Evolutionary conservation across 2,329 filamentous ascomycete genomes (phyloP), one percentile per base, ranked within the genome.

Genomic region (Xylaria sp.): DNA sequence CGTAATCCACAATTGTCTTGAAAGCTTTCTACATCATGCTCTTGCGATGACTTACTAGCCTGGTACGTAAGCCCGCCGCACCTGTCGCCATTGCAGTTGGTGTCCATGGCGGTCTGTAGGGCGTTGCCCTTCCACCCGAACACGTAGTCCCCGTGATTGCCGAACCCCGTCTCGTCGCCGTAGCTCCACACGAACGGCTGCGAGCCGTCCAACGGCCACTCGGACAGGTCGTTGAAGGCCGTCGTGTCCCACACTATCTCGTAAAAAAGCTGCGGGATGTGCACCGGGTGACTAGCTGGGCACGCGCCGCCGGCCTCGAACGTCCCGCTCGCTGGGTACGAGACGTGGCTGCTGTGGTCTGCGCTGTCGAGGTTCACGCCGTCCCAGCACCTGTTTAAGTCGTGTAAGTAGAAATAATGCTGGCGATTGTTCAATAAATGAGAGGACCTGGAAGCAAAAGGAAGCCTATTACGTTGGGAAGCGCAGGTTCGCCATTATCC

Each of bases 281-380:
- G 65, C 3, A 73, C 72, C 0, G 74, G 74, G 42, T 75, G 74
- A 0, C 51, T 72, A 2, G 69, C 47, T 0, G 74, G 73, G 39
- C 74, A 76, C 2, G 69, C 66, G 0, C 69, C 72, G 15, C 72
- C 69, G 56, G 67, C 55, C 51, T 73, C 72, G 45, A 73, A 73
- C 3, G 72, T 74, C 10, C 73, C 71, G 58, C 65, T 68, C 29
- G 49, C 70, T 3, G 85, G 85, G 63, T 86, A 87, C 1, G 80
- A 77, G 69, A 87, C 79, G 70, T 87, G 85, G 36, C 76, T 82
- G 55, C 79, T 79, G 73, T 86, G 83, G 71, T 85, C 78, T 0
- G 77, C 59, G 6, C 79, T 77, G 69, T 86, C 83, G 51, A 83
- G 68, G 69, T 85, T 79, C 11, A 77, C 76, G 36, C 85, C 85